A percentile compares a stretch with the other conserved stretches of the same genome.
Evolutionary conservation across 768 basidiomycete genomes (phyloP).

Genomic region (Rhizopogon vinicolor): DNA sequence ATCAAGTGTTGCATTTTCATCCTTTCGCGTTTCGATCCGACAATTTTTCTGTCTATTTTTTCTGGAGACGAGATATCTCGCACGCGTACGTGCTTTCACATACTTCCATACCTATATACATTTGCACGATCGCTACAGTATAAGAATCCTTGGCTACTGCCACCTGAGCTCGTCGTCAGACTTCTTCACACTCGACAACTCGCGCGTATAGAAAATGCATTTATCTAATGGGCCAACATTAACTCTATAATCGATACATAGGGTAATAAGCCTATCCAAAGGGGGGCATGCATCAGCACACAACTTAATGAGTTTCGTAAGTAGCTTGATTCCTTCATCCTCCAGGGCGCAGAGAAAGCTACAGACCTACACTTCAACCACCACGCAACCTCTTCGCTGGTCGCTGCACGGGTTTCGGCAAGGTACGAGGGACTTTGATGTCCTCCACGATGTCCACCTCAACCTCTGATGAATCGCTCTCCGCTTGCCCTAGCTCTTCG

Average conservation of each 20-base stretch:
- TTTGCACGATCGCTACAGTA: not conserved
- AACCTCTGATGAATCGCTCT: constrained; percentile 29
- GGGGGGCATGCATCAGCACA: not conserved
- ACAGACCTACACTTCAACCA: constrained; percentile 14
- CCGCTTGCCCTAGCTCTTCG: constrained; percentile 16
- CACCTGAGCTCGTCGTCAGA: too few relatives aligned
- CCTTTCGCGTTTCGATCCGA: constrained; percentile 3
- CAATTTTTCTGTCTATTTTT: not conserved
- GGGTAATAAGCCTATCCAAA: not conserved
- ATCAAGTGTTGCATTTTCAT: constrained; percentile 14
- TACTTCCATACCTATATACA: constrained; percentile 1
- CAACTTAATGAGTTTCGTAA: not conserved
- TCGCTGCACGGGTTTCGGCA: constrained; percentile 9
- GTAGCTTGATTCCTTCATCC: not conserved
- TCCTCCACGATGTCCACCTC: constrained; percentile 37
- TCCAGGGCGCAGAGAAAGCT: not conserved
- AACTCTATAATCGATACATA: not conserved
- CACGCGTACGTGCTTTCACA: not conserved
- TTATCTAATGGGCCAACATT: not conserved
- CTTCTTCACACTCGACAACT: too few relatives aligned
- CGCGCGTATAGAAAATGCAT: too few relatives aligned
- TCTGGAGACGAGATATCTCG: not conserved
- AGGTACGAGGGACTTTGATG: constrained; percentile 5
- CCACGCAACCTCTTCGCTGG: constrained; percentile 23
- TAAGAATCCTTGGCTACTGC: not conserved